Conservation (phyloP, 257 asterid genomes). For the Paulownia fortunei region DNA sequence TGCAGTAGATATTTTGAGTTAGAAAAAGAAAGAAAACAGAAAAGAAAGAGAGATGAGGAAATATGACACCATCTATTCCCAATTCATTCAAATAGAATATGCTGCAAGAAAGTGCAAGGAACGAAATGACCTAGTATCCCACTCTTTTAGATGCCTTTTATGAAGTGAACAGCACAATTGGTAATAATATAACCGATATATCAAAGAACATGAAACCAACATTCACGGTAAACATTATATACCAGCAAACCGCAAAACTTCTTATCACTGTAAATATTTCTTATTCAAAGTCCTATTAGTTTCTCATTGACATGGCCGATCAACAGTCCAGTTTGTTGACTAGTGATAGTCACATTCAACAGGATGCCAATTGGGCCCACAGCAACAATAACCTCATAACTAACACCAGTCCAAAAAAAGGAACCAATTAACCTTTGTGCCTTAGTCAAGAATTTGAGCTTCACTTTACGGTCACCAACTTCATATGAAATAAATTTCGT, state of each 20-base stretch:
- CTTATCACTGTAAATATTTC: not conserved
- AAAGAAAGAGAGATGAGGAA: not conserved
- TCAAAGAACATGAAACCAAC: not conserved
- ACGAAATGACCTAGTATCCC: not conserved
- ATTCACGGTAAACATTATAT: not conserved
- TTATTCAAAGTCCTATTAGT: not conserved
- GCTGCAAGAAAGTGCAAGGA: not conserved
- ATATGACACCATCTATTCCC: not conserved
- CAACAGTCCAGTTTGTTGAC: not conserved
- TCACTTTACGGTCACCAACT: too few species aligned
- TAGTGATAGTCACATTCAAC: not conserved
- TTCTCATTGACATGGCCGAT: not conserved
- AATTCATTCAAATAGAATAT: not conserved
- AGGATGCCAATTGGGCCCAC: constrained; percentile 13
- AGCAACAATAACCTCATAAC: not conserved
- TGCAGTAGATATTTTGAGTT: not conserved
- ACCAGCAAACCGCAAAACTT: not conserved
- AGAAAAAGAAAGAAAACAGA: not conserved
- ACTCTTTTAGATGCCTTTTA: too few species aligned
- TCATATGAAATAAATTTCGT: too few species aligned
- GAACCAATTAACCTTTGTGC: not conserved
- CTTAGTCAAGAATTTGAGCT: not conserved
- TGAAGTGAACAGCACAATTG: not conserved
- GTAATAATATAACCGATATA: not conserved
- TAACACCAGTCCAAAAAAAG: not conserved